phyloP scores from a whole-genome alignment of 176 grass and related monocot genomes.

The Eleusine indica region DNA sequence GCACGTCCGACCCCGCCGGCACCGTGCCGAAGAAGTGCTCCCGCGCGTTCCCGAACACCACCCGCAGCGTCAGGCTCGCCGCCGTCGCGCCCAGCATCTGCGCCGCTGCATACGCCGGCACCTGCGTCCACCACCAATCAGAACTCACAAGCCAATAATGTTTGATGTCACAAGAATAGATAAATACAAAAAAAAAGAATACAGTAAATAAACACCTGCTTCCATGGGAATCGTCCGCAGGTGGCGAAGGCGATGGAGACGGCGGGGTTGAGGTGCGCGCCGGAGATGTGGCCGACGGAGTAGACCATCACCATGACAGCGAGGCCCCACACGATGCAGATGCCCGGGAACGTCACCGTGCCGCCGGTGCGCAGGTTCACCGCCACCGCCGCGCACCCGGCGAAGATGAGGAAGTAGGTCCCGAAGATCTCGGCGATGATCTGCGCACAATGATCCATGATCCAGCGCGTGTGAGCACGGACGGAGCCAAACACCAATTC shows the following conservation, averaged over 20 bases:
- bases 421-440: conserved; percentile 73
- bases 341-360: conserved; percentile 81
- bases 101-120: conserved; percentile 71
- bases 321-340: conserved; percentile 87
- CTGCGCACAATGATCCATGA: conserved; percentile 39
- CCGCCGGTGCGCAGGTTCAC: conserved; percentile 65
- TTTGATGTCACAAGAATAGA: no score
- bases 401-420: conserved; percentile 93
- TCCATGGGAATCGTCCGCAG: conserved; percentile 80
- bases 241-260: conserved; percentile 85
- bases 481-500: not conserved
- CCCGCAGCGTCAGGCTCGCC: conserved; percentile 63
- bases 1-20: conserved; percentile 61
- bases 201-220: conserved; percentile 36
- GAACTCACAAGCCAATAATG: no score
- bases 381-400: conserved; percentile 74
- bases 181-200: no score
- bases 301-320: conserved; percentile 94
- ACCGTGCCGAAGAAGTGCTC: conserved; percentile 77
- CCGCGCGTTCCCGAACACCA: conserved; percentile 53
- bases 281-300: conserved; percentile 94
- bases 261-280: conserved; percentile 92
- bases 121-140: conserved; percentile 24
- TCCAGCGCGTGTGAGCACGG: not conserved
- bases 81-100: conserved; percentile 59